A percentile compares a stretch with the other conserved stretches of the same genome.
Evolutionary conservation across 495 filamentous ascomycete species (phyloP).

Genomic region (Amniculicola lignicola): DNA sequence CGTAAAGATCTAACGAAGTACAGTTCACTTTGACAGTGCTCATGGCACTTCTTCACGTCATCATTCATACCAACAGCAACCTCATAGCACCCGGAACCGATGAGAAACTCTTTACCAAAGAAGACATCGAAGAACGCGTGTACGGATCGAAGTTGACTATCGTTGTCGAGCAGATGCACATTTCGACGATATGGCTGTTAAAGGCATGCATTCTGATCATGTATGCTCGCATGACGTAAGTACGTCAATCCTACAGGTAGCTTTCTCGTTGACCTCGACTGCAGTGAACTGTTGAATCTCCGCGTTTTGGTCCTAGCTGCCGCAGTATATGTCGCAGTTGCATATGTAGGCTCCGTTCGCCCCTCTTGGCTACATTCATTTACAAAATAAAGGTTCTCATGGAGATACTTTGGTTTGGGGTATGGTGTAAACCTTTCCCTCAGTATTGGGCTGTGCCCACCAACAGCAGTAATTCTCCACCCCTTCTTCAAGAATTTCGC

Average conservation of each 20-base stretch:
- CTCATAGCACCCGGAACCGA: constrained; percentile 53
- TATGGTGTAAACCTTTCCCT: constrained; percentile 53
- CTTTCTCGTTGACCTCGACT: not conserved
- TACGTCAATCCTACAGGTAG: not conserved
- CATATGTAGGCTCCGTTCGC: constrained; percentile 24
- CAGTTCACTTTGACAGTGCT: constrained; percentile 53
- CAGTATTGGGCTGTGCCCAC: constrained; percentile 53
- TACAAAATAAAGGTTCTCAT: not conserved
- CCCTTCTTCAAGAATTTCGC: not conserved
- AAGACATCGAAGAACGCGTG: constrained; percentile 48
- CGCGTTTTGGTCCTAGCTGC: not conserved
- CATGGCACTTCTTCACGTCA: constrained; percentile 56
- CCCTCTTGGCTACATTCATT: not conserved
- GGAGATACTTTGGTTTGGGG: constrained; percentile 38
- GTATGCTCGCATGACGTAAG: constrained; percentile 53
- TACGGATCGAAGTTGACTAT: constrained; percentile 58
- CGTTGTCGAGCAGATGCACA: constrained; percentile 49
- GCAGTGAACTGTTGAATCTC: constrained; percentile 13
- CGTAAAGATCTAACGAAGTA: not conserved
- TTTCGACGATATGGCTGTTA: constrained; percentile 49
- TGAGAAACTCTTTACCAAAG: constrained; percentile 56
- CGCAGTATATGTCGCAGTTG: not conserved
- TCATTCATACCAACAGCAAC: constrained; percentile 55
- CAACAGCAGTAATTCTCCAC: not conserved
- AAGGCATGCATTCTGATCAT: constrained; percentile 54